Conservation (phyloP, 768 basidiomycete species). For the Pleurotus salmoneostramineus region DNA sequence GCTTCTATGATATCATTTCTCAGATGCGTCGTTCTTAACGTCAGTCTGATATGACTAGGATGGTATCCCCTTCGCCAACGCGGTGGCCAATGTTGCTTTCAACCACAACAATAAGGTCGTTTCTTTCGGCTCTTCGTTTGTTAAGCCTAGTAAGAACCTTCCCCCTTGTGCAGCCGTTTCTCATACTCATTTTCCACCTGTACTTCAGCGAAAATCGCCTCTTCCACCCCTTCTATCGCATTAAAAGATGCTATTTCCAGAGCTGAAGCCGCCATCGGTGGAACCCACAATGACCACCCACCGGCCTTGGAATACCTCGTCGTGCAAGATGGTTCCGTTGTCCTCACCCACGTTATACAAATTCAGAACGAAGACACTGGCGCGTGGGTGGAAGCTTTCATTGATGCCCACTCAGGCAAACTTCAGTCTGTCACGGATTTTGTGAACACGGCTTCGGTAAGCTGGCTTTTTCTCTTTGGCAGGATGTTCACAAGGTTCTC, state of each 20-base stretch:
- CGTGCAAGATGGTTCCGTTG: constrained; percentile 30
- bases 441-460: constrained; percentile 38
- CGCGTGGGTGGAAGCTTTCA: constrained; percentile 54
- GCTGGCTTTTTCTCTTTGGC: constrained; percentile 2
- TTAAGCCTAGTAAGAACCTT: constrained; percentile 36
- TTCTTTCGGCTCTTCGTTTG: constrained; percentile 43
- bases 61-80: constrained; percentile 29
- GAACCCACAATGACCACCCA: constrained; percentile 35
- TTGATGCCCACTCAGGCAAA: constrained; percentile 51
- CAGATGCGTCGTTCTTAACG: neutral
- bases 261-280: constrained; percentile 32
- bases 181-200: too few species aligned
- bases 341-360: constrained; percentile 34
- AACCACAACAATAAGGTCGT: constrained; percentile 35
- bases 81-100: constrained; percentile 42
- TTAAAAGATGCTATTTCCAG: constrained; percentile 28
- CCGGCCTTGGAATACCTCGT: constrained; percentile 36
- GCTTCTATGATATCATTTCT: neutral
- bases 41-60: constrained; percentile 15
- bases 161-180: neutral
- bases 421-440: constrained; percentile 50
- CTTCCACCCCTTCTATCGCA: constrained; percentile 31
- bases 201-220: constrained; percentile 22
- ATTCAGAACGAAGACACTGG: constrained; percentile 28
- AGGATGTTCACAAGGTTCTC: neutral